These are phyloP conservation scores for Phoenix roebelenii DNA, from an alignment of 176 grass and related monocot genomes.

Conservation along the genomic window DNA sequence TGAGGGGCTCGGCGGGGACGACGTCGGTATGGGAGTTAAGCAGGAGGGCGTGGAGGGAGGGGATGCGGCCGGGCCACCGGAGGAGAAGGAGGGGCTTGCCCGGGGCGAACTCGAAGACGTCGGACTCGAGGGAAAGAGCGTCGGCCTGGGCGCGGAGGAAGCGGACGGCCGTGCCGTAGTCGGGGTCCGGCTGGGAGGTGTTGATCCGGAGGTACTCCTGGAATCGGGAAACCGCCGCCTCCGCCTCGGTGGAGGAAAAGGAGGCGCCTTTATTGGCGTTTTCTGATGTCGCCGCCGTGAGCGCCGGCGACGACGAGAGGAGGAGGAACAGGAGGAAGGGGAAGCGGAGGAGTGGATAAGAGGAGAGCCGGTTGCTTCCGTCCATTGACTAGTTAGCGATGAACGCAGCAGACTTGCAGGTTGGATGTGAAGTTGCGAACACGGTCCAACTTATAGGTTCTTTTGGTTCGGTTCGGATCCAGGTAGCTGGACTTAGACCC, in stretches of 20 bases:
- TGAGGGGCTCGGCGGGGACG: constrained; percentile 71
- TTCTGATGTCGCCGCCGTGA: constrained; percentile 1
- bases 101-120: constrained; percentile 47
- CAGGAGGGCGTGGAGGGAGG: constrained; percentile 55
- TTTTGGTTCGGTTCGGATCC: no score
- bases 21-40: constrained; percentile 98
- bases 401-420: no score
- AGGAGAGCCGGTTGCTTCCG: no score
- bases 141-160: constrained; percentile 49
- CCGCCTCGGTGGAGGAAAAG: constrained; percentile 25
- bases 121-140: constrained; percentile 44
- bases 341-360: not conserved
- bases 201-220: constrained; percentile 95
- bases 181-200: constrained; percentile 68
- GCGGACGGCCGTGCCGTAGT: constrained; percentile 53
- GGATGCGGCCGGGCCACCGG: constrained; percentile 56
- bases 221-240: constrained; percentile 57
- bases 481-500: no score
- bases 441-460: no score
- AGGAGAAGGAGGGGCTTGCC: constrained; percentile 79
- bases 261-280: no score
- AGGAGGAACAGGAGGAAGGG: constrained; percentile 15
- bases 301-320: not conserved
- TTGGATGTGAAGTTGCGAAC: no score
- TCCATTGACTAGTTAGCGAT: no score